These are phyloP conservation scores for Gentiana macrophylla DNA, from an alignment of 257 asterid species.

Conservation along the genomic window DNA sequence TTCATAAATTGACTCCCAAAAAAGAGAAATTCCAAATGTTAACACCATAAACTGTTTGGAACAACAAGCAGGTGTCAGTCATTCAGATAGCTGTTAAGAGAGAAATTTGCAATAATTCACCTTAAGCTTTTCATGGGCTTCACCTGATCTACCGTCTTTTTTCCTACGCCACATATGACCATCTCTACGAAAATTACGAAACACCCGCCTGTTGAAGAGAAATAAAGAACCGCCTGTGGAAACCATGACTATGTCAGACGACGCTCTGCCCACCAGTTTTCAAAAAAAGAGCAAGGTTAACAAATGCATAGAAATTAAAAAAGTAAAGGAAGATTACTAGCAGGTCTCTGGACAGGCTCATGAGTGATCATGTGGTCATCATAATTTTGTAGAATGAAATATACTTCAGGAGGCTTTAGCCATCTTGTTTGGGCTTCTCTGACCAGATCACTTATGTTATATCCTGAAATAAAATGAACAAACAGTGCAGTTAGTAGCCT, in stretches of 20 bases:
- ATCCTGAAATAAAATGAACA: conserved; percentile 35
- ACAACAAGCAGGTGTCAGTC: no score
- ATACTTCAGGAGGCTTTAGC: conserved; percentile 89
- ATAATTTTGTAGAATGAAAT: conserved; percentile 53
- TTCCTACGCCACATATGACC: conserved; percentile 96
- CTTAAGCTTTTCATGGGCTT: conserved; percentile 97
- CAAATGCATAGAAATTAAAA: conserved; percentile 1
- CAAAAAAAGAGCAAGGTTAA: neutral
- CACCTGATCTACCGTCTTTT: conserved; percentile 85
- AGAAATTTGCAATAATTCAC: conserved; percentile 19
- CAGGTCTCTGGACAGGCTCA: conserved; percentile 66
- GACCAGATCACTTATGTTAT: conserved; percentile 45
- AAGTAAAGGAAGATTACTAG: conserved; percentile 31
- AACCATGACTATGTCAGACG: conserved; percentile 2
- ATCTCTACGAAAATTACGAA: conserved; percentile 78
- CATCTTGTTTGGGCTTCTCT: conserved; percentile 84
- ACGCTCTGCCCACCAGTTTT: no score
- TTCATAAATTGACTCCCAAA: no score
- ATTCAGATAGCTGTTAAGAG: no score
- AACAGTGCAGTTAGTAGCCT: neutral
- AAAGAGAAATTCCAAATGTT: no score
- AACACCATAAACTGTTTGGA: no score
- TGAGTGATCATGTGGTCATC: conserved; percentile 62
- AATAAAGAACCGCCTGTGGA: conserved; percentile 71
- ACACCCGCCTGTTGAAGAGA: conserved; percentile 74